Evolutionary conservation across 2,329 filamentous ascomycete genomes (phyloP), one percentile per base, ranked within the genome.

Genomic region (Epichloe uncinata): DNA sequence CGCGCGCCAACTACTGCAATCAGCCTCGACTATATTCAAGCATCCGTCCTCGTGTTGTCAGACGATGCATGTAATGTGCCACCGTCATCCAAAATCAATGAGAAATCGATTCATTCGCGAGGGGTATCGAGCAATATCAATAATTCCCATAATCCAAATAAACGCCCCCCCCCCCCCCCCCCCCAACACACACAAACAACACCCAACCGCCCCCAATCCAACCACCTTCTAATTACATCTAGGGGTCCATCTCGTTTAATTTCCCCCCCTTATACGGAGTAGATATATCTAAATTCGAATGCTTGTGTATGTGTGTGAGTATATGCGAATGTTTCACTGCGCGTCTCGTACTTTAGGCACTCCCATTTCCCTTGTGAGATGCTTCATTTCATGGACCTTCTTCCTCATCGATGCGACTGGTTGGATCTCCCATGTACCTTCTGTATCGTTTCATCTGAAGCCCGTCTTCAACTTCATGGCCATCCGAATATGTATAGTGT

Each of bases 331-430:
- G 26, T 16, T 18, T 35, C 34, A 11, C 15, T 20, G 34, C 34
- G 20, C 35, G 5, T 38, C 44, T 37, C 20, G 30, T 22, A 5
- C 15, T 46, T 11, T 11, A 4, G n/a, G 8, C 3, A 30, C 8
- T 26, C 13, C 7, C 4, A 11, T 46, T 12, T 37, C 34, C 35
- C 7, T 13, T 38, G 3, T 13, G 18, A 16, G 2, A 38, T 34
- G 18, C 35, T 26, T 5, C 5, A 44, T n/a, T n/a, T 45, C 35
- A 47, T 18, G 38, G 42, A 41, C 60, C 55, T 38, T 63, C 64
- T 50, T 69, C 66, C 54, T 69, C 66, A 41, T 68, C 65, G 47
- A 69, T 69, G 30, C 64, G 58, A 40, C 61, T 61, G 12, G 61
- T 61, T 34, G 65, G 56, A 43, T 65, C 61, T 35, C 62, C 61